phyloP scores from a whole-genome alignment of 495 filamentous ascomycete species.

The Penicillium flavigenum region DNA sequence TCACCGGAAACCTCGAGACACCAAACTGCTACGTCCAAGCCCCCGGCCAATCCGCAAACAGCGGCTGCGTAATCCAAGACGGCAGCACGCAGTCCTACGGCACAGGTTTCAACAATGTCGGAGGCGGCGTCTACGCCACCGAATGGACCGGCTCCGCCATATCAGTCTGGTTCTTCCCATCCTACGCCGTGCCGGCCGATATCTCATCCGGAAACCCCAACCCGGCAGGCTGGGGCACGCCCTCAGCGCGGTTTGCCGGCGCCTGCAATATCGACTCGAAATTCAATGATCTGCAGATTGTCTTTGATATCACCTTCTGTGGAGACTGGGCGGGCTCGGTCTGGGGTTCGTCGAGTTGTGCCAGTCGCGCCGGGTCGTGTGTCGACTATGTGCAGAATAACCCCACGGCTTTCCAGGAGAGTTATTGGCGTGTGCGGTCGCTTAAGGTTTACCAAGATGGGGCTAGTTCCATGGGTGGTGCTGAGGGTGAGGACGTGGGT shows the following conservation, averaged over 20 bases:
- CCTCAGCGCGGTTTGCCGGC: slow-evolving; percentile 58
- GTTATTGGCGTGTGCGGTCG: slow-evolving; percentile 66
- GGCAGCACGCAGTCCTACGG: slow-evolving; percentile 49
- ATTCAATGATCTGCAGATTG: slow-evolving; percentile 64
- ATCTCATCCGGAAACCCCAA: slow-evolving; percentile 51
- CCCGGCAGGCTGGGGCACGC: slow-evolving; percentile 58
- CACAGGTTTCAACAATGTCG: slow-evolving; percentile 52
- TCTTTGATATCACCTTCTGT: slow-evolving; percentile 69
- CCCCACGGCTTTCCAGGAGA: slow-evolving; percentile 56
- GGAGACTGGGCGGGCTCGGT: slow-evolving; percentile 60
- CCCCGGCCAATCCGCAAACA: slow-evolving; percentile 44
- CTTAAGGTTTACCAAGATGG: slow-evolving; percentile 57
- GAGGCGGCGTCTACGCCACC: slow-evolving; percentile 62
- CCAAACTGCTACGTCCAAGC: slow-evolving; percentile 56
- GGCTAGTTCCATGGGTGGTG: neutral
- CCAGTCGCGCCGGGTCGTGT: slow-evolving; percentile 52
- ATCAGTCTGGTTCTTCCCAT: slow-evolving; percentile 60
- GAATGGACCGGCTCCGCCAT: slow-evolving; percentile 63
- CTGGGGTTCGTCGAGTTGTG: slow-evolving; percentile 33
- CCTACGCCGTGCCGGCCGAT: slow-evolving; percentile 51
- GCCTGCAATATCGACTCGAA: slow-evolving; percentile 59
- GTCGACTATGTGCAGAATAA: slow-evolving; percentile 62
- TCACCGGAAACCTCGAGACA: slow-evolving; percentile 37
- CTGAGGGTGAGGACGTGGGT: neutral
- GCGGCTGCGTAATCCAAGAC: slow-evolving; percentile 53